Evolutionary conservation across 179 eudicot genomes (phyloP).

Genomic region (Vitellaria paradoxa): DNA sequence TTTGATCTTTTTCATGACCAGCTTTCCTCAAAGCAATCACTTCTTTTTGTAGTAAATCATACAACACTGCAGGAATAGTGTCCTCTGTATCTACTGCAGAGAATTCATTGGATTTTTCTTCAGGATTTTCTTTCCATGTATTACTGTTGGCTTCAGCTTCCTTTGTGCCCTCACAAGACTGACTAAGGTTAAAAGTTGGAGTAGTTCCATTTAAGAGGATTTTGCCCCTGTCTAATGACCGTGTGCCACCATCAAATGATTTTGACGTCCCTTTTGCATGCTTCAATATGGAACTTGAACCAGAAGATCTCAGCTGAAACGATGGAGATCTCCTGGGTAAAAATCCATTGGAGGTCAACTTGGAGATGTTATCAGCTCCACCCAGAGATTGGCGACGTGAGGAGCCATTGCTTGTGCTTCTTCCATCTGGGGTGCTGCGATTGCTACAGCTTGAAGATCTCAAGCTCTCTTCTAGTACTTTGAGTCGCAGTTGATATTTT

Average conservation of each 20-base stretch:
- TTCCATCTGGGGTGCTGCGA: constrained; percentile 64
- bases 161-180: constrained; percentile 56
- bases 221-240: constrained; percentile 81
- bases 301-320: constrained; percentile 69
- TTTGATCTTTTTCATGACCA: constrained; percentile 90
- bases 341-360: constrained; percentile 75
- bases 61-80: constrained; percentile 70
- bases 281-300: constrained; percentile 74
- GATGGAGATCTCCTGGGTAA: constrained; percentile 86
- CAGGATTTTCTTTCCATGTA: constrained; percentile 56
- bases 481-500: constrained; percentile 77
- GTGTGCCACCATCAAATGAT: constrained; percentile 93
- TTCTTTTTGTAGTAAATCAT: constrained; percentile 91
- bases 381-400: constrained; percentile 92
- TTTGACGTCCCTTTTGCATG: constrained; percentile 94
- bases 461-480: constrained; percentile 83
- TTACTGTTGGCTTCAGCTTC: constrained; percentile 45
- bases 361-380: constrained; percentile 83
- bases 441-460: constrained; percentile 53
- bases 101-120: constrained; percentile 61
- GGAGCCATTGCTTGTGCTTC: constrained; percentile 66
- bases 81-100: constrained; percentile 59
- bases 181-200: constrained; percentile 44
- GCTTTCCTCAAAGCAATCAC: constrained; percentile 81
- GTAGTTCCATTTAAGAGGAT: constrained; percentile 56